Conservation (phyloP, 1,139 yeast genomes). For the Nakaseomyces kungkrabaensis region DNA sequence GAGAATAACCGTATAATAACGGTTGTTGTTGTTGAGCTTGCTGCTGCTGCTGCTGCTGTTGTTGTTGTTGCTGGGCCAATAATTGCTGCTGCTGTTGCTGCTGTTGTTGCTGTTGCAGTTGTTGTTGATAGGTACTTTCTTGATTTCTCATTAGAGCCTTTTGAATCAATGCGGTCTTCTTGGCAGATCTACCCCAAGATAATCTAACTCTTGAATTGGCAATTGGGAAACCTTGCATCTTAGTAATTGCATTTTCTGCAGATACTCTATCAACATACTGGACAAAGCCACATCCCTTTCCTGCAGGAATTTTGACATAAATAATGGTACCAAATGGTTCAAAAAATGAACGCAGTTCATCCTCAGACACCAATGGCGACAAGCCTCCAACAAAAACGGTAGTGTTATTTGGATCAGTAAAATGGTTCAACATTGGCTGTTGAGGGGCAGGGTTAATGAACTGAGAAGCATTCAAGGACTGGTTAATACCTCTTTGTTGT, state of each 20-base stretch:
- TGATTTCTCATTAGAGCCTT: conserved; percentile 11
- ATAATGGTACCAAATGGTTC: conserved; percentile 57
- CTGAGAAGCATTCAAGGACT: conserved; percentile 10
- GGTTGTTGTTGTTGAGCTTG: conserved; percentile 11
- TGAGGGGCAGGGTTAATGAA: conserved; percentile 21
- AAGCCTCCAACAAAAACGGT: conserved; percentile 69
- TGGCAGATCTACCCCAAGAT: conserved; percentile 54
- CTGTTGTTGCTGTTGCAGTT: not conserved
- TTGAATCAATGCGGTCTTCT: conserved; percentile 10
- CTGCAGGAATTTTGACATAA: conserved; percentile 60
- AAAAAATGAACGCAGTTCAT: conserved; percentile 49
- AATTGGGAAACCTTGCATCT: conserved; percentile 66
- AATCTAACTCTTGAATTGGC: conserved; percentile 59
- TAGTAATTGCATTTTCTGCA: conserved; percentile 62
- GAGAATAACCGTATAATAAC: conserved; percentile 3
- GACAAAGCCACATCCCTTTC: conserved; percentile 65
- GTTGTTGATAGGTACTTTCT: not conserved
- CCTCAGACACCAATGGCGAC: conserved; percentile 48
- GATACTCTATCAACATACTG: conserved; percentile 53
- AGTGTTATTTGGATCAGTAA: conserved; percentile 55
- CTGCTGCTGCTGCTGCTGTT: conserved; percentile 4
- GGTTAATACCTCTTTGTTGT: not conserved
- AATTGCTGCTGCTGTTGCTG: conserved; percentile 4
- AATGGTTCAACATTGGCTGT: conserved; percentile 39
- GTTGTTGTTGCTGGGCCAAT: conserved; percentile 2